Evolutionary conservation across 1,284 basidiomycete species (phyloP), one percentile per base, ranked within the genome.

Genomic region (Marasmius tenuissimus): DNA sequence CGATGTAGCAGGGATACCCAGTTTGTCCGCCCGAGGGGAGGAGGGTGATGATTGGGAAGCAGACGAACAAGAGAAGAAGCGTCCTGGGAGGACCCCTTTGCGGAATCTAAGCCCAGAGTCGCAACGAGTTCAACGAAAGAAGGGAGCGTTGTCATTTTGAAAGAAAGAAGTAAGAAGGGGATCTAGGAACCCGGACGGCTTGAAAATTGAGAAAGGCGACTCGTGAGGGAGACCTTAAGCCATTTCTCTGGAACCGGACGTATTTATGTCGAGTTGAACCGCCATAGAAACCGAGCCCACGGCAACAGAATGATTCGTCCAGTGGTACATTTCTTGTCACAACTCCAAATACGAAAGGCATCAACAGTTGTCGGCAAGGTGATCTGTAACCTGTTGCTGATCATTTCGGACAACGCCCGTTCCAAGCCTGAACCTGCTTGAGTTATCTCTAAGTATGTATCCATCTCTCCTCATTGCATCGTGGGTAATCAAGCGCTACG

Each of bases 41-140:
- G 69, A 67, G 58, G 68, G 69, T 48, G 74, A 74, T 48, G 81
- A 79, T 59, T 71, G 73, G 22, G 78, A 76, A 64, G 77, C 77
- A 51, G 75, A 73, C 48, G 80, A 76, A 49, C 78, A 78, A 51
- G 75, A 50, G 80, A 76, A 49, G 79, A 67, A 53, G 66, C 63
- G 39, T 14, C 14, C 11, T 59, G 70, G 49, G 72, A 66, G 58
- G 72, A 71, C 55, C 69, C 65, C 59, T 74, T 66, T 60, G 71
- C 64, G 63, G 78, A 75, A 67, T 88, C 84, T 72, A 92, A 80
- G 64, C 89, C 91, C 67, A 93, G 80, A 64, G 91, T 85, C 65
- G 85, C 84, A 89, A 93, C 91, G 73, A 93, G 88, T 76, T 92
- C 86, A 63, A 91, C 86, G 73, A 93, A 93, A 62, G 91, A 92